Conservation (phyloP, 306 rosid genomes). For the Gastrolobium bilobum region DNA sequence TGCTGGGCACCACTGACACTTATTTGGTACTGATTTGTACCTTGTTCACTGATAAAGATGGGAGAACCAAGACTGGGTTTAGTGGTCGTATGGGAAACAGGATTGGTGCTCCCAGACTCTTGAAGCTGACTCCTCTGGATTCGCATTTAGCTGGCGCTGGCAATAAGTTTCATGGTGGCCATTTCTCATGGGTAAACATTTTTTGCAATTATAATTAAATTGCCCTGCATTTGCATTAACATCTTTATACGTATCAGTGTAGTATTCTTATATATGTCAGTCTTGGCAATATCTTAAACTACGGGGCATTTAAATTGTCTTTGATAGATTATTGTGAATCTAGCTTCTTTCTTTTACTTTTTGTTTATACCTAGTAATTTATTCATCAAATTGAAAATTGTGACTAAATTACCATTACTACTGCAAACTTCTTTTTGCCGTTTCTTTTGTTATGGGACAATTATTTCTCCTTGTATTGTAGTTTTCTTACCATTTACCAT, state of each 20-base stretch:
- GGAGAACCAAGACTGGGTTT: constrained; percentile 87
- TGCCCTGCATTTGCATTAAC: not conserved
- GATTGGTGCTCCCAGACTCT: constrained; percentile 86
- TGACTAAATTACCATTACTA: not conserved
- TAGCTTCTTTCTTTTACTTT: not conserved
- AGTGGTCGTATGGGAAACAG: constrained; percentile 88
- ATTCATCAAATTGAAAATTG: constrained; percentile 22
- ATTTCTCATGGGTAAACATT: constrained; percentile 89
- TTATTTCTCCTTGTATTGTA: not conserved
- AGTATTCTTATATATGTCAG: constrained; percentile 15
- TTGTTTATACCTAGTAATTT: not conserved
- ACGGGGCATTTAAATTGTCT: constrained; percentile 23
- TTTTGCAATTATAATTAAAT: constrained; percentile 27
- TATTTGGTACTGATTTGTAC: constrained; percentile 90
- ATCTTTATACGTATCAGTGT: constrained; percentile 5
- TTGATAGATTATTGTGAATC: constrained; percentile 21
- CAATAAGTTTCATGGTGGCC: constrained; percentile 91
- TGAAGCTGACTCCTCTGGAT: constrained; percentile 90
- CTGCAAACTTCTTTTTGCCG: constrained; percentile 8
- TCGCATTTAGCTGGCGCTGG: constrained; percentile 86
- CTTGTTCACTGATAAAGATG: constrained; percentile 88
- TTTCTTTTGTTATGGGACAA: not conserved
- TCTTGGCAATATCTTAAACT: constrained; percentile 19
- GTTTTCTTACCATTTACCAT: constrained; percentile 1
- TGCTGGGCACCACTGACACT: constrained; percentile 82